Evolutionary conservation across 2,329 filamentous ascomycete species (phyloP), one percentile per base, ranked within the genome.

Genomic region (Phoma sp.): DNA sequence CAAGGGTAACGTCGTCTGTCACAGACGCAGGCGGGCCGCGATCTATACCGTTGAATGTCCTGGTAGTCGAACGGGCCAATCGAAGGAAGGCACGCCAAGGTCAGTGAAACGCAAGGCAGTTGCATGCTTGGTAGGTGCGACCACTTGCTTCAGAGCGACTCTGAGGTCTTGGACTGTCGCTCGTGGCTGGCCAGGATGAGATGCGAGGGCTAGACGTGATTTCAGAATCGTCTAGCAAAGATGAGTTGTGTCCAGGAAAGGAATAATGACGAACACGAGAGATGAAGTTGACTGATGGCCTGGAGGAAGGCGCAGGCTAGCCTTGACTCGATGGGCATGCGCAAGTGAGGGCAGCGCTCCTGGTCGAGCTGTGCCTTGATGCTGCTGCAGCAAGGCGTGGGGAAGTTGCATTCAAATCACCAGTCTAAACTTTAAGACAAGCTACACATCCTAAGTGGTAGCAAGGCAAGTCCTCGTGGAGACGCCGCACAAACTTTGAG

Each of bases 61-160:
- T 52, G 33, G 45, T 58, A 57, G 22, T 11, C 45, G 39, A 43
- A 43, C 41, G 38, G 41, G 41, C 62, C 61, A 65, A 67, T 67
- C 56, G 53, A 63, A 47, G 58, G 47, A 49, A 54, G 46, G 41
- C 44, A 36, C 42, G 36, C 42, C 56, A 49, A 39, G 24, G 24
- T 29, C 37, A 35, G 52, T 67, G 63, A 66, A 67, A 66, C 61
- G 50, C 52, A 47, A 57, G 56, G 60, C 58, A 51, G 56, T 32
- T 62, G 55, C 41, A 42, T 36, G 32, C 52, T 60, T 60, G 42
- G 59, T 50, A 51, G 14, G 59, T 62, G 53, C 46, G 45, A 60
- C 57, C 40, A 48, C 29, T 45, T 59, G 57, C 57, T 61, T 61
- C 57, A 61, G 47, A 40, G 51, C 45, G 52, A 58, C 46, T 60